Evolutionary conservation across 805 yeast genomes (phyloP).

Genomic region (Spathaspora arborariae): DNA sequence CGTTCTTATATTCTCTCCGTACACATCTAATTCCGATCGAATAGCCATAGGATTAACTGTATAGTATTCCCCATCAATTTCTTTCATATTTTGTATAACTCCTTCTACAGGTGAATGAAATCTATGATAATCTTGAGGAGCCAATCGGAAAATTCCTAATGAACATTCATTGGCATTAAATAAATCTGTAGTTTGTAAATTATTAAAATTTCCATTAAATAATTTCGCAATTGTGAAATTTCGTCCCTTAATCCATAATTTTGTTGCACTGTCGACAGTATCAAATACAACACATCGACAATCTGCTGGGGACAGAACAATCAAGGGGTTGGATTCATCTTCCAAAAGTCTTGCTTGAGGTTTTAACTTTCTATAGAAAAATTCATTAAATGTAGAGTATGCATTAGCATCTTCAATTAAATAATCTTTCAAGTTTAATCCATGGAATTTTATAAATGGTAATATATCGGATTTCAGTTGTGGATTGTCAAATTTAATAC

Average conservation of each 20-base stretch:
- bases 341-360: conserved; percentile 72
- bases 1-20: conserved; percentile 84
- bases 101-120: conserved; percentile 90
- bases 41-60: conserved; percentile 98
- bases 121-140: conserved; percentile 96
- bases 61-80: conserved; percentile 85
- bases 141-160: conserved; percentile 78
- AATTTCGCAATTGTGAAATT: conserved; percentile 66
- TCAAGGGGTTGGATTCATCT: conserved; percentile 42
- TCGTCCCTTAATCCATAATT: conserved; percentile 86
- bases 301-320: conserved; percentile 81
- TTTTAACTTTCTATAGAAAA: conserved; percentile 75
- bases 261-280: conserved; percentile 56
- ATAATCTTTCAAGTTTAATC: conserved; percentile 73
- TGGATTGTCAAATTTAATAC: conserved; percentile 74
- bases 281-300: conserved; percentile 74
- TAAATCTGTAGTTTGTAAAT: conserved; percentile 36
- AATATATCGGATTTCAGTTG: conserved; percentile 62
- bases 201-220: conserved; percentile 43
- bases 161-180: conserved; percentile 45
- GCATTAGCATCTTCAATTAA: conserved; percentile 40
- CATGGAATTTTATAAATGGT: conserved; percentile 78
- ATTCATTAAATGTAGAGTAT: conserved; percentile 79
- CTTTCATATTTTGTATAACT: conserved; percentile 55
- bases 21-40: conserved; percentile 82